Conservation (phyloP, 257 asterid species). For the Echites panduratus region DNA sequence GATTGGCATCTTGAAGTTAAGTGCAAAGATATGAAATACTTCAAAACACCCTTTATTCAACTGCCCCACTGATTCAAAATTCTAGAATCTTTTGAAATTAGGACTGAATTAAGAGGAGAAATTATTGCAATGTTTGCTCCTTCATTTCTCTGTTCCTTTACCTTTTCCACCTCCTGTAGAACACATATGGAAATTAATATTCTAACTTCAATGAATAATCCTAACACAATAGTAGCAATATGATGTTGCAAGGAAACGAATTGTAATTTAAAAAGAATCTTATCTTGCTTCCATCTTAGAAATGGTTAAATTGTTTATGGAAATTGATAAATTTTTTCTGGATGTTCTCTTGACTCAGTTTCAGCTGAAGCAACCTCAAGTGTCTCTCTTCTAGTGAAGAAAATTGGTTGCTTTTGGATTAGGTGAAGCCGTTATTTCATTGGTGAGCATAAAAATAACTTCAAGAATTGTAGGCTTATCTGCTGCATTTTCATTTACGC, state of each 20-base stretch:
- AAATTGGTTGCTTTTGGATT: conserved; percentile 40
- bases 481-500: conserved; percentile 44
- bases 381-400: conserved; percentile 26
- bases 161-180: no score
- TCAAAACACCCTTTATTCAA: no score
- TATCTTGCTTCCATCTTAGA: conserved; percentile 19
- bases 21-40: no score
- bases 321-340: conserved; percentile 10
- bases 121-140: no score
- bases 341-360: conserved; percentile 5
- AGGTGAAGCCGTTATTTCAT: conserved; percentile 27
- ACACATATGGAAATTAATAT: no score
- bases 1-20: no score
- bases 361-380: conserved; percentile 11
- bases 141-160: no score
- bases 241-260: neutral
- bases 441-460: conserved; percentile 42
- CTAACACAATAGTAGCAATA: neutral
- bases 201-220: no score
- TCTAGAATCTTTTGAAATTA: no score
- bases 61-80: no score
- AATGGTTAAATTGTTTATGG: conserved; percentile 11
- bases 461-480: conserved; percentile 47
- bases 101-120: no score
- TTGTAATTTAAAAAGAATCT: neutral